Evolutionary conservation across 306 rosid genomes (phyloP).

Genomic region (Sphenostylis stenocarpa): DNA sequence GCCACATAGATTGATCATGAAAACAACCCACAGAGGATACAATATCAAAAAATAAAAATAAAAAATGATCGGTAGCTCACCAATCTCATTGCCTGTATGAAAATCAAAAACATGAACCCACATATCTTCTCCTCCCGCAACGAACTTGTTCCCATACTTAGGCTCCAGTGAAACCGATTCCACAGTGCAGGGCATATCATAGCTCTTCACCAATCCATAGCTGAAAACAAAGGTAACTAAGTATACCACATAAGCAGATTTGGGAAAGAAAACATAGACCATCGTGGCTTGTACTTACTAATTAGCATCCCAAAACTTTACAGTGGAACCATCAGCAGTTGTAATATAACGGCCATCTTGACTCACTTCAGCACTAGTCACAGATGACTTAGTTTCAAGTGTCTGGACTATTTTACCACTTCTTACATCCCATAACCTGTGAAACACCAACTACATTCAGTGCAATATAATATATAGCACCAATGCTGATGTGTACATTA

Average conservation of each 20-base stretch:
- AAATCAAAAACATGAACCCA: conserved; percentile 95
- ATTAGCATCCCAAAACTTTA: conserved; percentile 99
- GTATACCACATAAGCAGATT: conserved; percentile 31
- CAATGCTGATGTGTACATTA: not conserved
- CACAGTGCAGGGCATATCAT: conserved; percentile 87
- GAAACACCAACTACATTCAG: conserved; percentile 32
- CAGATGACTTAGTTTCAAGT: conserved; percentile 86
- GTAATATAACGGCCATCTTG: conserved; percentile 97
- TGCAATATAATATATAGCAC: conserved; percentile 15
- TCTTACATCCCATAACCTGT: conserved; percentile 95
- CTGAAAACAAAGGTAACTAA: conserved; percentile 42
- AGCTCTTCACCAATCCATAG: conserved; percentile 93
- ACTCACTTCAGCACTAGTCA: conserved; percentile 98
- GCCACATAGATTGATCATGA: conserved; percentile 44
- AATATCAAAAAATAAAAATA: not conserved
- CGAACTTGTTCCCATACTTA: conserved; percentile 83
- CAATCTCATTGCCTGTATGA: conserved; percentile 91
- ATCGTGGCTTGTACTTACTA: conserved; percentile 55
- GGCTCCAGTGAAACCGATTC: conserved; percentile 98
- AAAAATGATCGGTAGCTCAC: conserved; percentile 45
- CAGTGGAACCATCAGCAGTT: conserved; percentile 94
- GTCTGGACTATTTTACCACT: conserved; percentile 90
- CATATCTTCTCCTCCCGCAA: conserved; percentile 99
- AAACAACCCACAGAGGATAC: not conserved
- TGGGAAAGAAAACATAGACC: not conserved